A percentile compares a stretch with the other conserved stretches of the same genome.
These are phyloP conservation scores for Candida chilensis DNA, from an alignment of 805 yeast genomes.

Conservation along the genomic window DNA sequence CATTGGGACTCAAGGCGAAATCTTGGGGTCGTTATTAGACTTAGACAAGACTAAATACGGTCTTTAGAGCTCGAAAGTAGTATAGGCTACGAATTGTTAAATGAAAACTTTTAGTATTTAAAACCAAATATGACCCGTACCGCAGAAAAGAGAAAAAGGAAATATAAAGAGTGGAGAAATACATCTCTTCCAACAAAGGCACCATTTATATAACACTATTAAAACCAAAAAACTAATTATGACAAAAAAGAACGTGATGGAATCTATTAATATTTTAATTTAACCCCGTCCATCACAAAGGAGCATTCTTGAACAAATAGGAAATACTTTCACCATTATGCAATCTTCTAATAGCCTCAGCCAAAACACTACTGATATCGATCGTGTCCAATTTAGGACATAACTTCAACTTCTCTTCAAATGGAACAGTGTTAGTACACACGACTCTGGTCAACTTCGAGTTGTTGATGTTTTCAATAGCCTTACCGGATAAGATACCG, in stretches of 20 bases:
- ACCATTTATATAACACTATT: too few species aligned
- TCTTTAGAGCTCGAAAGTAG: too few species aligned
- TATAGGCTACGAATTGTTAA: too few species aligned
- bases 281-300: conserved; percentile 13
- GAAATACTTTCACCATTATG: conserved; percentile 85
- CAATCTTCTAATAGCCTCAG: conserved; percentile 76
- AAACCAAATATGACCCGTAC: too few species aligned
- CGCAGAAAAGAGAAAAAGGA: too few species aligned
- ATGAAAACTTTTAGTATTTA: too few species aligned
- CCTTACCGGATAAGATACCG: conserved; percentile 71
- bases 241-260: too few species aligned
- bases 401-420: conserved; percentile 47
- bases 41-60: conserved; percentile 43
- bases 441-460: conserved; percentile 62
- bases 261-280: not conserved
- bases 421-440: conserved; percentile 76
- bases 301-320: conserved; percentile 66
- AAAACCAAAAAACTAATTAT: too few species aligned
- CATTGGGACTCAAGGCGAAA: conserved; percentile 50
- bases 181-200: too few species aligned
- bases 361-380: conserved; percentile 66
- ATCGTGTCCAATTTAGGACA: conserved; percentile 62
- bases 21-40: conserved; percentile 39
- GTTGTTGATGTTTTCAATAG: conserved; percentile 60
- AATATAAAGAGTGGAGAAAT: too few species aligned